A percentile compares a stretch with the other conserved stretches of the same genome.
Conservation (phyloP, 306 rosid species). For the Prunus dulcis region DNA sequence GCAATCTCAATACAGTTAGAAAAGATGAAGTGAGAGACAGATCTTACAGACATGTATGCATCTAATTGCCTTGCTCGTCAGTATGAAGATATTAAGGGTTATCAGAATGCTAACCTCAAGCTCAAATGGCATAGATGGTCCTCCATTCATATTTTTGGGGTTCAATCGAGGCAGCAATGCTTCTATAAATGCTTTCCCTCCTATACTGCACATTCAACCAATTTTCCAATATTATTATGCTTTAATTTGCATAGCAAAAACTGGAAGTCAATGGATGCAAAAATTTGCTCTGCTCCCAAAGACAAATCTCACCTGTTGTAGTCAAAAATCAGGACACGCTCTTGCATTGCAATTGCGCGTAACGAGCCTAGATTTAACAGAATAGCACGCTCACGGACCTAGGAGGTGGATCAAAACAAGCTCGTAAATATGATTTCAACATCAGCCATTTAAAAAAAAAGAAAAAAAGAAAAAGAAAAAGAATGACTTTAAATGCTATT, state of each 20-base stretch:
- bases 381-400: constrained; percentile 97
- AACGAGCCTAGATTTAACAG: constrained; percentile 90
- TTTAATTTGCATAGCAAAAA: constrained; percentile 18
- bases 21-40: not conserved
- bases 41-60: not conserved
- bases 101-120: constrained; percentile 61
- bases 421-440: not conserved
- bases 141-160: constrained; percentile 76
- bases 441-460: not conserved
- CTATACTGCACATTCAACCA: constrained; percentile 53
- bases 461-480: accelerated
- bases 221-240: constrained; percentile 16
- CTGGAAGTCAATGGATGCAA: not conserved
- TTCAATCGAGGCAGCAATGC: constrained; percentile 79
- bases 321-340: constrained; percentile 81
- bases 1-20: not conserved
- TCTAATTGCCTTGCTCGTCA: not conserved
- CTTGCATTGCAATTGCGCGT: constrained; percentile 94
- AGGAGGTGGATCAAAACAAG: constrained; percentile 23
- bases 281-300: constrained; percentile 17
- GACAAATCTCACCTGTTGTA: constrained; percentile 58
- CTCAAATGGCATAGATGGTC: constrained; percentile 91
- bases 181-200: constrained; percentile 89
- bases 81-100: constrained; percentile 7
- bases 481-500: too few relatives aligned